These are phyloP conservation scores for Colletotrichum nymphaeae DNA, from an alignment of 2,329 filamentous ascomycete species.

Conservation along the genomic window DNA sequence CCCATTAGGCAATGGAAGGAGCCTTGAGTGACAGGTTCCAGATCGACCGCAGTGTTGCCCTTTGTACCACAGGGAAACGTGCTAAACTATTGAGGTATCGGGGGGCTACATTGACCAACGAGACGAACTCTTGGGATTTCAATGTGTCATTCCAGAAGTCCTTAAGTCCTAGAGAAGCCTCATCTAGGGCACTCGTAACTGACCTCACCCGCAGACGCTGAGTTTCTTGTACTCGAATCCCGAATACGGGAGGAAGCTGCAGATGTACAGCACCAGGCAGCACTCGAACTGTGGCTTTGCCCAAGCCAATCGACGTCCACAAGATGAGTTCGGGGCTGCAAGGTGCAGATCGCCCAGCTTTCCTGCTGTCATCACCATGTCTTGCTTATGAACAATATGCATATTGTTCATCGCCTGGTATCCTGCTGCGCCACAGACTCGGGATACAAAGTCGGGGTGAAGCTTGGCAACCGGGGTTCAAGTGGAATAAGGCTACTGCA, in stretches of 20 bases:
- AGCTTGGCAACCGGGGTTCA: slow-evolving; percentile 6
- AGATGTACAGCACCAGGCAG: slow-evolving; percentile 12
- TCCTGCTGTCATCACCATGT: not conserved
- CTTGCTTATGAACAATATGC: not conserved
- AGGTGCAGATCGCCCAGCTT: slow-evolving; percentile 5
- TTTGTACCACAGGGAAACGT: not conserved
- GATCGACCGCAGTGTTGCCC: not conserved
- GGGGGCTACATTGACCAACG: not conserved
- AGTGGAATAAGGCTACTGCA: not conserved
- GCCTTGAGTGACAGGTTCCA: not conserved
- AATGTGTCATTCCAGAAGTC: not conserved
- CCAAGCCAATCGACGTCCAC: slow-evolving; percentile 10
- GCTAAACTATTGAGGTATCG: not conserved
- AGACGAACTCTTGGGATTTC: not conserved
- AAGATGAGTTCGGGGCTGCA: not conserved
- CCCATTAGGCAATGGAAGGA: not conserved
- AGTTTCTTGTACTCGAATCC: not conserved
- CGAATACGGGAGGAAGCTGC: not conserved
- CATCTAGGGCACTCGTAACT: slow-evolving; percentile 6
- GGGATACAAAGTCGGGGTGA: not conserved
- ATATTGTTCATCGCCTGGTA: not conserved
- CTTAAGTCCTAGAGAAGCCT: not conserved
- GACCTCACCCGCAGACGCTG: not conserved
- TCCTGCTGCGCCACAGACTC: slow-evolving; percentile 19
- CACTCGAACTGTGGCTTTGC: slow-evolving; percentile 8